These are phyloP conservation scores for Paraleonurus japonicus DNA, from an alignment of 257 asterid genomes.

Conservation along the genomic window DNA sequence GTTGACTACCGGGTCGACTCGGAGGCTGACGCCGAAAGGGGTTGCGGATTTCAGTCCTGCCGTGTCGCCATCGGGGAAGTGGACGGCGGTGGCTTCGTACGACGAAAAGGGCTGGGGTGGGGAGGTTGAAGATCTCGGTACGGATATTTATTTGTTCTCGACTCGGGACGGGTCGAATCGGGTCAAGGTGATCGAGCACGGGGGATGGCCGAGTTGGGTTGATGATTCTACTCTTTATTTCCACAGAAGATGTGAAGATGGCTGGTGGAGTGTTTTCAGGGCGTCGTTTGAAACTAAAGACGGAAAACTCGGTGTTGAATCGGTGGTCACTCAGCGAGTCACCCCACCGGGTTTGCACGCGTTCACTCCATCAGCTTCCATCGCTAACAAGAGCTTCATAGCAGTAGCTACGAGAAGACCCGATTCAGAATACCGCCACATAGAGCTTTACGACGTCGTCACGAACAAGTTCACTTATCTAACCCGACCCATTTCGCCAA, in stretches of 20 bases:
- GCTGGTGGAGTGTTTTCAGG: slow-evolving; percentile 88
- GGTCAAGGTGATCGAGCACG: slow-evolving; percentile 71
- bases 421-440: slow-evolving; percentile 64
- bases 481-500: slow-evolving; percentile 55
- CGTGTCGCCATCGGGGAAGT: slow-evolving; percentile 78
- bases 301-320: slow-evolving; percentile 29
- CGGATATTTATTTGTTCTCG: slow-evolving; percentile 64
- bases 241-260: slow-evolving; percentile 72
- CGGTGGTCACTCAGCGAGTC: slow-evolving; percentile 52
- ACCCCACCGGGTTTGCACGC: slow-evolving; percentile 94
- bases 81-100: slow-evolving; percentile 89
- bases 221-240: slow-evolving; percentile 78
- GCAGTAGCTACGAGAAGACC: slow-evolving; percentile 80
- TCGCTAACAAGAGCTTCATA: slow-evolving; percentile 49
- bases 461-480: slow-evolving; percentile 36
- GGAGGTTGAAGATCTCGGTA: slow-evolving; percentile 65
- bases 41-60: slow-evolving; percentile 89
- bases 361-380: slow-evolving; percentile 82
- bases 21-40: slow-evolving; percentile 64
- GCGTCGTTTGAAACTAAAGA: slow-evolving; percentile 33
- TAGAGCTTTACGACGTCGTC: slow-evolving; percentile 64
- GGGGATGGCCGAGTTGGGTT: slow-evolving; percentile 95
- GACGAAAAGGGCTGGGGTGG: slow-evolving; percentile 80
- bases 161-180: slow-evolving; percentile 77
- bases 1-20: slow-evolving; percentile 52